Evolutionary conservation across 805 yeast genomes (phyloP), one percentile per base, ranked within the genome.

Genomic region (Jamesozyma lodderae): DNA sequence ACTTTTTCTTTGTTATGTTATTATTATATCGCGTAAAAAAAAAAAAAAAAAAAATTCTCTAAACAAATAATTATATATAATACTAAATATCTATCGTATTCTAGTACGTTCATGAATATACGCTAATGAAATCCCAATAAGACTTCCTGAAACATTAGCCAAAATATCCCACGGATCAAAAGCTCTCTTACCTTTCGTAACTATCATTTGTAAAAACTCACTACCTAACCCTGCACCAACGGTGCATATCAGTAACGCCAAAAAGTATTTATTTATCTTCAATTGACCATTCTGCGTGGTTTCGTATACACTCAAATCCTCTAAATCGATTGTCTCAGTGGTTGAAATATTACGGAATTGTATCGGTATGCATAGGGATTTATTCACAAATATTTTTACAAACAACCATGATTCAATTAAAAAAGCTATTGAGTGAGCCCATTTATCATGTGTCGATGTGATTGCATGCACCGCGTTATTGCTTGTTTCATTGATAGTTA

Each of bases 151-250:
- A 0, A 60, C 38, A 40, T 67, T 67, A 24, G 50, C 53, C 1
- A 55, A 34, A 15, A 76, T 75, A 48, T 77, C 83, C 33, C 45
- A 33, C 2, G 51, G 33, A 43, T 77, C 83, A 53, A 75, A 76
- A 0, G 57, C 56, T 37, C 83, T 49, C 3, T 43, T 48, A 14
- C 66, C 65, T 1, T 35, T 23, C 1, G 63, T 53, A 9, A 52
- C n/a, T 1, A 42, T n/a, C 11, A 13, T 15, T 45, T 77, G 83
- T 1, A 67, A 38, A 33, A 68, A 57, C 48, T 77, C 83, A 57
- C 77, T 77, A 2, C 62, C 60, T 3, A 75, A 51, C 11, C 72
- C 60, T 0, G 69, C 78, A 2, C 61, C 63, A 2, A 69, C n/a
- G 0, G 75, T 63, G 49, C 81, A 75, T 3, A 64, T 46, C 0